Percentiles rank a stretch among this genome's conserved stretches.
Conservation (phyloP, 2,329 filamentous ascomycete genomes). For the Trichoderma sp. region DNA sequence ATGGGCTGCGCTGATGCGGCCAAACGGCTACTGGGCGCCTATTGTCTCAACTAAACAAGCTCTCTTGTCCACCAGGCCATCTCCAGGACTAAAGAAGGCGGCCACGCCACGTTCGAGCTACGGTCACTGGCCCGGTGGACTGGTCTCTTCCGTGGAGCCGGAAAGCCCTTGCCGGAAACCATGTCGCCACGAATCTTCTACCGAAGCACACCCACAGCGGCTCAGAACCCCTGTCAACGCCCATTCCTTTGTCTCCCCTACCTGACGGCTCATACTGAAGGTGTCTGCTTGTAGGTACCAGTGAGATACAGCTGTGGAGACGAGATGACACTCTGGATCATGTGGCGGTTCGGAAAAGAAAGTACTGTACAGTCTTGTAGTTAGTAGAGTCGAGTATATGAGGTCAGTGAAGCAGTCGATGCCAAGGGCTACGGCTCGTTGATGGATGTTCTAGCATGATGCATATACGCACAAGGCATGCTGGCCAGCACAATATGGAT, state of each 20-base stretch:
- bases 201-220: slow-evolving; percentile 20
- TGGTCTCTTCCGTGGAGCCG: slow-evolving; percentile 34
- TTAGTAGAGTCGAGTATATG: not conserved
- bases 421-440: not conserved
- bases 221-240: slow-evolving; percentile 3
- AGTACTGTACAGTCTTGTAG: not conserved
- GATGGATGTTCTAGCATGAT: not conserved
- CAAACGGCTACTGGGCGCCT: slow-evolving; percentile 8
- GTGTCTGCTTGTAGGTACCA: not conserved
- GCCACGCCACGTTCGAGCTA: slow-evolving; percentile 10
- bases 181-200: slow-evolving; percentile 25
- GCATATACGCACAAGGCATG: not conserved
- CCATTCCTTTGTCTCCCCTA: slow-evolving; percentile 5
- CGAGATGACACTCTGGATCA: slow-evolving; percentile 6
- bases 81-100: not conserved
- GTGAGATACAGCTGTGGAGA: not conserved
- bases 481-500: not conserved
- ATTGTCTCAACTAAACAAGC: slow-evolving; percentile 17
- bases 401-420: not conserved
- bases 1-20: not conserved
- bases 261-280: not conserved
- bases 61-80: not conserved
- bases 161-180: slow-evolving; percentile 36
- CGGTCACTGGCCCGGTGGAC: slow-evolving; percentile 13
- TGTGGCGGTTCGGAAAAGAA: not conserved